Percentiles rank a stretch among this genome's conserved stretches.
These are phyloP conservation scores for Globisporangium camurandrum DNA, from an alignment of 352 stramenopile genomes.

Conservation along the genomic window DNA sequence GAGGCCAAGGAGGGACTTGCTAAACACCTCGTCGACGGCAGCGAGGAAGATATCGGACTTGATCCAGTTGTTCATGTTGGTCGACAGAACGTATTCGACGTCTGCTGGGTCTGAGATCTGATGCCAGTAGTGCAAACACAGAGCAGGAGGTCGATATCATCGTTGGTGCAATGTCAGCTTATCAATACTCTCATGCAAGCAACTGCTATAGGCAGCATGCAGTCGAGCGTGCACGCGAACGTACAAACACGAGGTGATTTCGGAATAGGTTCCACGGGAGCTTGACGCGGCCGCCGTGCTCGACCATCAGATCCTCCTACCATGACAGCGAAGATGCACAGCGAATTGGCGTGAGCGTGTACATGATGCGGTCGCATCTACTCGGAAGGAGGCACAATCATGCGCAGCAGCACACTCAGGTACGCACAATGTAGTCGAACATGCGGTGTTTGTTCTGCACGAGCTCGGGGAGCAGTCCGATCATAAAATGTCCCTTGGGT, in stretches of 20 bases:
- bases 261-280: conserved; percentile 29
- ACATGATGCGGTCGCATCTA: no score
- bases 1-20: conserved; percentile 58
- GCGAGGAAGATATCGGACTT: conserved; percentile 57
- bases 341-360: no score
- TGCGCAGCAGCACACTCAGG: no score
- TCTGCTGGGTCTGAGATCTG: conserved; percentile 44
- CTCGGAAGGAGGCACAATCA: no score
- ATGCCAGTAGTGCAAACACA: background rate
- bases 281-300: conserved; percentile 47
- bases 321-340: conserved; percentile 24
- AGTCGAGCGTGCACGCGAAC: background rate
- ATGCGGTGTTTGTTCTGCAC: conserved; percentile 6
- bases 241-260: background rate
- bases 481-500: conserved; percentile 4
- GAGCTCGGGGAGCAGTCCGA: conserved; percentile 4
- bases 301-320: conserved; percentile 29
- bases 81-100: conserved; percentile 48
- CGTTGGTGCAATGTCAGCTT: no score
- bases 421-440: conserved; percentile 3
- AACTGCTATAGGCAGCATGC: background rate
- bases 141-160: background rate
- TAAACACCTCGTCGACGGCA: conserved; percentile 50
- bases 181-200: no score
- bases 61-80: conserved; percentile 59